phyloP scores from a whole-genome alignment of 768 basidiomycete species.

The Russula brevipes region DNA sequence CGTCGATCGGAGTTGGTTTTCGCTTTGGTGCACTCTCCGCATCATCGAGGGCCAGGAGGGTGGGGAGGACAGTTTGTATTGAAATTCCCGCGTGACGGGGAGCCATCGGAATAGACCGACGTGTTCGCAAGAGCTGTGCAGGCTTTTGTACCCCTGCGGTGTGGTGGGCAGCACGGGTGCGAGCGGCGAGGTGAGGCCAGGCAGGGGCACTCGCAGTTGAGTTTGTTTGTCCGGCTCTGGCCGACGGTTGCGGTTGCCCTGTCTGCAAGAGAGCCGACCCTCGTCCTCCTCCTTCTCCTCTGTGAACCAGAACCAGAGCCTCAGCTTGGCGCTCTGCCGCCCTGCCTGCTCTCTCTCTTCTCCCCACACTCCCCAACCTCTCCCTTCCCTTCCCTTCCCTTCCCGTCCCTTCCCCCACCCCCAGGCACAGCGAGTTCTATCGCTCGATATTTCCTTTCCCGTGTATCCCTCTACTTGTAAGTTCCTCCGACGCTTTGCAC shows the following conservation, averaged over 20 bases:
- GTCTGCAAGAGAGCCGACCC: neutral
- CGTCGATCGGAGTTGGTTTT: slow-evolving; percentile 16
- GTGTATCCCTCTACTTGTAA: slow-evolving; percentile 9
- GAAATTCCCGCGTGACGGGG: too few relatives aligned
- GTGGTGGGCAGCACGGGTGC: neutral
- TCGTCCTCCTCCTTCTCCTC: neutral
- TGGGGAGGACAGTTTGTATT: too few relatives aligned
- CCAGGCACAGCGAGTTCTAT: neutral
- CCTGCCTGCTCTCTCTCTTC: neutral
- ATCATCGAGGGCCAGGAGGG: neutral
- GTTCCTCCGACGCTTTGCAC: slow-evolving; percentile 8
- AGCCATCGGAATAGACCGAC: too few relatives aligned
- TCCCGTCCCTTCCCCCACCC: neutral
- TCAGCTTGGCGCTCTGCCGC: neutral
- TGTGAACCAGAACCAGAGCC: neutral
- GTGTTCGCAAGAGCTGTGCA: too few relatives aligned
- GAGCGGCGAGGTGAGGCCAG: neutral
- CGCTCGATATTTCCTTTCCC: neutral
- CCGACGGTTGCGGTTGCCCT: slow-evolving; percentile 13
- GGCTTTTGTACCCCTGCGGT: too few relatives aligned
- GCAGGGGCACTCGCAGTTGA: neutral
- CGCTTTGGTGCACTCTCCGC: too few relatives aligned
- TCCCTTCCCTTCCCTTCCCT: neutral
- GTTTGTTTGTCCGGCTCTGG: slow-evolving; percentile 6
- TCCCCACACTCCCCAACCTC: neutral